Conservation (phyloP, 768 basidiomycete species). For the Naematelia encephala region DNA sequence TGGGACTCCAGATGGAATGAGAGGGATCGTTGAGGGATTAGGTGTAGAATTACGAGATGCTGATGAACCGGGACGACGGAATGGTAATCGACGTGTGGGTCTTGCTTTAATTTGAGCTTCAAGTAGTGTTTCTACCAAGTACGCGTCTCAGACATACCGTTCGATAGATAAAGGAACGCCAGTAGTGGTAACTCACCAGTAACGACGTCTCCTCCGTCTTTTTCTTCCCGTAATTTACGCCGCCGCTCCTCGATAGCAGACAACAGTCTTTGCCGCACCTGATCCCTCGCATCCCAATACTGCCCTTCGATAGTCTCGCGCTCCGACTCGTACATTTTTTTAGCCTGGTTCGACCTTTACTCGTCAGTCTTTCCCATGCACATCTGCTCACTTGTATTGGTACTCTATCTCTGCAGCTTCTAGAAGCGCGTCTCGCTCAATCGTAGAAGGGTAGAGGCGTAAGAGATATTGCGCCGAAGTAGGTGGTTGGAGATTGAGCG, state of each 20-base stretch:
- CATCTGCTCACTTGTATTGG: conserved; percentile 48
- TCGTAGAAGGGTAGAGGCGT: conserved; percentile 49
- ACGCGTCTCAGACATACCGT: not conserved
- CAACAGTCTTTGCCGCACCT: conserved; percentile 50
- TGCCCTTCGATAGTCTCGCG: conserved; percentile 53
- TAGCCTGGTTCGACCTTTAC: conserved; percentile 38
- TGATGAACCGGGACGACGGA: conserved; percentile 18
- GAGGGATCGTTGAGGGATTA: not conserved
- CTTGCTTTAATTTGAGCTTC: conserved; percentile 42
- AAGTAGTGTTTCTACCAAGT: conserved; percentile 30
- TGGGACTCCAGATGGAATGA: not conserved
- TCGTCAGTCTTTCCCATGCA: not conserved
- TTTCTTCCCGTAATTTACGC: conserved; percentile 53
- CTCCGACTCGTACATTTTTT: conserved; percentile 52
- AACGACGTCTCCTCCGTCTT: conserved; percentile 53
- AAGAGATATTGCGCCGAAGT: conserved; percentile 49
- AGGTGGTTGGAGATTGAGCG: conserved; percentile 43
- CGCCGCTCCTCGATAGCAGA: conserved; percentile 53
- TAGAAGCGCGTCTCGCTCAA: conserved; percentile 52
- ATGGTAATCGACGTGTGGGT: conserved; percentile 31
- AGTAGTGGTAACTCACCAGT: conserved; percentile 45
- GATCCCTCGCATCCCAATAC: conserved; percentile 52
- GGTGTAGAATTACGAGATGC: not conserved
- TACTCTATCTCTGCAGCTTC: conserved; percentile 50
- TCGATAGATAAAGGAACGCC: not conserved